A percentile compares a stretch with the other conserved stretches of the same genome.
phyloP scores from a whole-genome alignment of 306 rosid species.

The Quercus berberidifolia region DNA sequence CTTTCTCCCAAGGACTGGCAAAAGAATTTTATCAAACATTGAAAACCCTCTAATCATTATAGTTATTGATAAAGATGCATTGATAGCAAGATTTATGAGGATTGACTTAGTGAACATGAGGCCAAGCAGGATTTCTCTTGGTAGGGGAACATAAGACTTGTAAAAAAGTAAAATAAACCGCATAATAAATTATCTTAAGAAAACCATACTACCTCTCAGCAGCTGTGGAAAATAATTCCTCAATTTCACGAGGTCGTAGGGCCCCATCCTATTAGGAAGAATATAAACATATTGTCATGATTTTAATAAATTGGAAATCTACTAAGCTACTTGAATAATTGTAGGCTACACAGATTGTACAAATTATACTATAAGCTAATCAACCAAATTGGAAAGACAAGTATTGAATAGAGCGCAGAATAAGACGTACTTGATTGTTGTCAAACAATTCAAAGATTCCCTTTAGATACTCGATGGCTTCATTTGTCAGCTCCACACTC shows the following conservation, averaged over 20 bases:
- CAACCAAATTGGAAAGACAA: not conserved
- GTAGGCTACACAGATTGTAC: not conserved
- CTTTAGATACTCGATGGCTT: constrained; percentile 79
- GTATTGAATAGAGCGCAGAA: constrained; percentile 3
- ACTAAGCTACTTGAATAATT: constrained; percentile 3
- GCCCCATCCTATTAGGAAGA: constrained; percentile 63
- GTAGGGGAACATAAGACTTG: not conserved
- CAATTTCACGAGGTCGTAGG: constrained; percentile 79
- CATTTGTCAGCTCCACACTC: constrained; percentile 97
- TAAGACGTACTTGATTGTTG: constrained; percentile 62
- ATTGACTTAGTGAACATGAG: not conserved
- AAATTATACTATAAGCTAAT: not conserved
- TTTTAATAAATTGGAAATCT: constrained; percentile 4
- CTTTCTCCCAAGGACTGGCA: constrained; percentile 75
- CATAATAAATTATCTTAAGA: not conserved
- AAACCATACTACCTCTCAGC: constrained; percentile 69
- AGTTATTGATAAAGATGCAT: constrained; percentile 12
- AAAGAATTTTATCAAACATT: constrained; percentile 24
- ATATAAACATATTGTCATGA: constrained; percentile 16
- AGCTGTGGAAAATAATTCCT: constrained; percentile 92
- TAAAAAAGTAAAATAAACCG: not conserved
- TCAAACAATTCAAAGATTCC: constrained; percentile 72
- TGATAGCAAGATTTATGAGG: not conserved
- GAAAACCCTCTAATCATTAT: constrained; percentile 3
- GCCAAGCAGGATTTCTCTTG: not conserved